Base-by-base conservation (phyloP, 345 rosid genomes). In the Syzygium jambos region DNA sequence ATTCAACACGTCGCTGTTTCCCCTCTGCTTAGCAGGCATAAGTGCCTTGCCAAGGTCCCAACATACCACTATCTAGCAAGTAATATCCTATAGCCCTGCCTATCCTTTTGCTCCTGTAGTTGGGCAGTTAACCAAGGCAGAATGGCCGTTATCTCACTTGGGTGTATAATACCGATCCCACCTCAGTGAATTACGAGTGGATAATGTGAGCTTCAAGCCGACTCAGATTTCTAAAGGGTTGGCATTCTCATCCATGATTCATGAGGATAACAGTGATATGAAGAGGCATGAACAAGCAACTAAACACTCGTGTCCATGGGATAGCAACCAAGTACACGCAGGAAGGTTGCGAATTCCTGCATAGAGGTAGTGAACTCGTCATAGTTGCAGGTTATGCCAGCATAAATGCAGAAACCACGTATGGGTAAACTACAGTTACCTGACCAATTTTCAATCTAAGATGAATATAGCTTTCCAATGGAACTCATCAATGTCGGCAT, bases 311-410 rank as follows among this genome's bases (percentile, higher is more conserved):
- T 63, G 86, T 92, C 94, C 86, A 87, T 90, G 59, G 95, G 94
- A 89, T 95, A 95, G 91, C 95, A 92, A 57, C 95, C 97, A 52
- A 95, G 95, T 38, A 95, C 92, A 3, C 94, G 93, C 87, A 95
- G 95, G 89, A 93, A 95, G 51, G 93, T 90, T 9, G 95, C 95
- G 82, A 93, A 93, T 86, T 95, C 95, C 95, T 93, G 93, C 90
- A 65, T 9, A 27, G 43, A 85, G 77, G 86, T 34, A 73, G 49
- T 38, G 87, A 53, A 84, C 23, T 53, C 29, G 3, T 30, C 27
- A 34, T 49, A 19, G 52, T 87, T 51, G 46, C 49, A 54, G 49
- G 46, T 30, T 85, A 52, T 30, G 51, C 63, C 57, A 29, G 17
- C 63, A 41, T 21, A 85, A 52, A 54, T 85, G 86, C n/a, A 17